Base-by-base conservation (phyloP, 768 basidiomycete species). In the Dioszegia aurantiaca region DNA sequence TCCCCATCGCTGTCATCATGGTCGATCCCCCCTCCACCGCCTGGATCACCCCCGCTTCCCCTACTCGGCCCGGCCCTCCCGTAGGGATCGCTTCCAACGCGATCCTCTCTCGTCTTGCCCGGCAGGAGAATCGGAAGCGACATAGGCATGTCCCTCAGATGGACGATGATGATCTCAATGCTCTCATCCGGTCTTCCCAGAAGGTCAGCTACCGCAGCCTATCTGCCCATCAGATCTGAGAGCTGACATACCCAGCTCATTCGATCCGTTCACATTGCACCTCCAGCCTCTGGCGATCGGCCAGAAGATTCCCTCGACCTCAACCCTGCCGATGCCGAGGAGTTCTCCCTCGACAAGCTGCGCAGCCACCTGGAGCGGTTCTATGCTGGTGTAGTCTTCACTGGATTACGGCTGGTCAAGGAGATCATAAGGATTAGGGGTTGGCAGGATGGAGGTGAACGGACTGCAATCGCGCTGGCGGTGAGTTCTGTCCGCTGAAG, bases 341-440 rank as follows among this genome's bases (percentile, higher is more conserved):
- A 80, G 58, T 80, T 80, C 64, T 74, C 78, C 0, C 77, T 80
- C 0, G 80, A 80, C 61, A 81, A 79, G 64, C 69, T 81, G 8
- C 67, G 80, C 19, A 77, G 77, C 21, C 78, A 73, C 43, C 58
- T 81, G 4, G 80, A 81, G 64, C 61, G 80, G 2, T 59, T 80
- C 21, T 81, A 81, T 59, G 68, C 79, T 53, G 77, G 75, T 4
- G 73, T 80, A 36, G 72, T 78, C 33, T 68, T 78, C 10, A 76
- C 78, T 0, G 27, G 74, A 27, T 64, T 77, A 1, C 59, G 69
- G 0, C 68, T 77, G 45, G 67, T 66, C 5, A 79, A 76, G 62
- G 80, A 81, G 58, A 64, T 80, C 10, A 71, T 73, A 16, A 65
- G 80, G 27, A 61, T 81, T 3, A 69, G 79, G 14, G 76, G 76